Conservation (phyloP, 192 early-diverging fungal species). For the Gamsiella multidivaricata region DNA sequence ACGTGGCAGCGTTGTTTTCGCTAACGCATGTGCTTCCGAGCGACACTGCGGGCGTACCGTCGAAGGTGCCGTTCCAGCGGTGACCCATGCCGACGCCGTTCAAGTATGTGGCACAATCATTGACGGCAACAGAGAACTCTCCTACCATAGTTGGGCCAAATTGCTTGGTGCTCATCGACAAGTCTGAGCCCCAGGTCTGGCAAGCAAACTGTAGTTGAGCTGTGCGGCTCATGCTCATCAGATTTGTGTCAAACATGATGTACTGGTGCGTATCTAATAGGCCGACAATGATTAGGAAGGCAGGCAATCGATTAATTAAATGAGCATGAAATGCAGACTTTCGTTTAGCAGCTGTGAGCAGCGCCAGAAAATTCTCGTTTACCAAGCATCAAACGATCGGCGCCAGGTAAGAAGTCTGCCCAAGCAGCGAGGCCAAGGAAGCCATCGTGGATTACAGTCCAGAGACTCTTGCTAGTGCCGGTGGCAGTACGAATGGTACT, state of each 20-base stretch:
- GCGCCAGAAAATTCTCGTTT: conserved; percentile 21
- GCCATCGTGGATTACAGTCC: conserved; percentile 61
- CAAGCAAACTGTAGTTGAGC: conserved; percentile 44
- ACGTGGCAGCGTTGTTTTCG: conserved; percentile 57
- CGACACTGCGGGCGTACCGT: conserved; percentile 45
- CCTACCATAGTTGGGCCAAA: conserved; percentile 75
- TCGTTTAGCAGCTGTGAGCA: too few relatives aligned
- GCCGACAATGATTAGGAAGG: too few relatives aligned
- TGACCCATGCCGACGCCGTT: conserved; percentile 69
- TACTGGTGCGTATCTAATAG: conserved; percentile 64
- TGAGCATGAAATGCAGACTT: too few relatives aligned
- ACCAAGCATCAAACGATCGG: conserved; percentile 59
- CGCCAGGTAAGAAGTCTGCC: conserved; percentile 49
- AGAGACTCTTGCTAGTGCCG: conserved; percentile 35
- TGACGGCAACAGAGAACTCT: conserved; percentile 76
- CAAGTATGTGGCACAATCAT: conserved; percentile 79
- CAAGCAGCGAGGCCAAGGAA: conserved; percentile 51
- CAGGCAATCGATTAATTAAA: too few relatives aligned
- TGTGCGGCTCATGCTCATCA: conserved; percentile 42
- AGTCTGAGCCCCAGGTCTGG: conserved; percentile 25
- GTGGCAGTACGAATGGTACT: conserved; percentile 46
- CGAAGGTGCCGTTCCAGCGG: conserved; percentile 71
- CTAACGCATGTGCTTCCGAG: conserved; percentile 66
- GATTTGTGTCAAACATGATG: conserved; percentile 56
- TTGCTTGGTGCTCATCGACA: conserved; percentile 21